Conservation (phyloP, 148 eudicot genomes). For the Arbutus unedo region DNA sequence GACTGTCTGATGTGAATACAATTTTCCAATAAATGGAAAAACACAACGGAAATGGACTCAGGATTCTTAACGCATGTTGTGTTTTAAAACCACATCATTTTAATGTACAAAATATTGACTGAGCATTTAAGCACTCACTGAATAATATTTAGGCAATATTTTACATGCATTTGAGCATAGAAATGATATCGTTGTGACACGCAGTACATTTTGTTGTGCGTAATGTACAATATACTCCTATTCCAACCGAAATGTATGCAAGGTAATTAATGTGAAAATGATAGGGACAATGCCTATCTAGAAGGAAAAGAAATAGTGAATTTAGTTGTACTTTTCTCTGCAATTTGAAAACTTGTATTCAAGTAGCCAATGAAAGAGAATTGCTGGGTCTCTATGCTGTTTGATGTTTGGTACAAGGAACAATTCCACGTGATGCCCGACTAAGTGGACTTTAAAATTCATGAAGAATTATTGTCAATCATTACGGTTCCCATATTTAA, state of each 20-base stretch:
- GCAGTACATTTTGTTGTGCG: too few relatives aligned
- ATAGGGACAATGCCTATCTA: background rate
- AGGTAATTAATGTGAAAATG: background rate
- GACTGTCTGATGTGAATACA: background rate
- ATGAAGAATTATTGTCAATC: background rate
- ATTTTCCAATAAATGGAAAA: background rate
- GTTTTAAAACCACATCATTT: too few relatives aligned
- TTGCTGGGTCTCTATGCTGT: background rate
- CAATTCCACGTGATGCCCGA: background rate
- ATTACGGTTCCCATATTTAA: too few relatives aligned
- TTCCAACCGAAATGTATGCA: background rate
- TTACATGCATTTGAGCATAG: too few relatives aligned
- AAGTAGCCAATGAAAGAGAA: background rate
- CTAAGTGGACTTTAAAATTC: background rate
- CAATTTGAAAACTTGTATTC: background rate
- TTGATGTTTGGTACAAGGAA: background rate
- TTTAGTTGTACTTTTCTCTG: background rate
- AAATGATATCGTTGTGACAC: too few relatives aligned
- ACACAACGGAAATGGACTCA: background rate
- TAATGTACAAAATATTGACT: too few relatives aligned
- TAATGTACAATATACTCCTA: too few relatives aligned
- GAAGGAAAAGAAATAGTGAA: too few relatives aligned
- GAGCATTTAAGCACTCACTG: too few relatives aligned
- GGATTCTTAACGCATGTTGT: too few relatives aligned
- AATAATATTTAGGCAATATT: too few relatives aligned